Base-by-base conservation (phyloP, 2,329 filamentous ascomycete species). In the Penicillium concentricum region DNA sequence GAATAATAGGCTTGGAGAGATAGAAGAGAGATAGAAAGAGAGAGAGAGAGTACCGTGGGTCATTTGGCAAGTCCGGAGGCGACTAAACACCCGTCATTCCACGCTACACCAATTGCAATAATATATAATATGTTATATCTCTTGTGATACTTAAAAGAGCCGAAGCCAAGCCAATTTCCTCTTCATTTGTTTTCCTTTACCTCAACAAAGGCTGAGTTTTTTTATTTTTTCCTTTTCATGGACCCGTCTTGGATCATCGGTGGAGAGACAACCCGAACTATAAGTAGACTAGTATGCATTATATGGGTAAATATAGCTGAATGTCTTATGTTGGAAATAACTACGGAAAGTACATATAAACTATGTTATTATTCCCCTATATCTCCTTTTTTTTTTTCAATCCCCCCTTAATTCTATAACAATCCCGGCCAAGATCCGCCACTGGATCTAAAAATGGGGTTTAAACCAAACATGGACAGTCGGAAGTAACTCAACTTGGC, bases 221-320 rank as follows among this genome's bases (percentile, higher is more conserved):
- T 30, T n/a, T 24, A 5, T 1, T 12, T 24, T 18, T 12, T 1
- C 2, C 3, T 16, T 35, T 16, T 37, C 26, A 30, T 28, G 26
- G 38, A 30, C 37, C 35, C 18, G 13, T 35, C 28, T 54, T 24
- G 28, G 52, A 51, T 51, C 32, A 13, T 50, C 52, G n/a, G 52
- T 55, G 46, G 52, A 55, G 52, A 51, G 52, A 48, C 46, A 55
- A 45, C 26, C 8, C 12, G 18, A 41, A 49, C 51, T 54, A 48
- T 49, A 41, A 54, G 51, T 53, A 41, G 51, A 50, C 44, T 54
- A 51, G 46, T 39, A 47, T 47, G 34, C 34, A 34, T 18, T 20
- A 28, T 28, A n/a, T 37, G n/a, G 41, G 44, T 53, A 53, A 32
- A 38, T 35, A 37, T 30, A 39, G 34, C 13, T 10, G 6, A 15